Conservation (phyloP, 2,329 filamentous ascomycete genomes). For the Botrytis cinerea region DNA sequence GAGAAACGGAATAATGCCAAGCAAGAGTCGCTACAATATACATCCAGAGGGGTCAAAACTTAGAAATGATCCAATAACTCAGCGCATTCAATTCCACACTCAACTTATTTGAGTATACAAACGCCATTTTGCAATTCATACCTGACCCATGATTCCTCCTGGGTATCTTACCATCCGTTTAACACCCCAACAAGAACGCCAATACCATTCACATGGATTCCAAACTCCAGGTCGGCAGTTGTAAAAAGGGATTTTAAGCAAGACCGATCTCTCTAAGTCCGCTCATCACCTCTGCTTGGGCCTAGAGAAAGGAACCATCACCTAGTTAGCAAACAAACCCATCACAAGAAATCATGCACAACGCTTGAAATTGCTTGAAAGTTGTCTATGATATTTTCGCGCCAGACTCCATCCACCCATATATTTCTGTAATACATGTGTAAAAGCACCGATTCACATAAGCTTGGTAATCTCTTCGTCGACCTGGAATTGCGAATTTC, state of each 20-base stretch:
- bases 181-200: neutral
- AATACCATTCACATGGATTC: neutral
- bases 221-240: neutral
- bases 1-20: neutral
- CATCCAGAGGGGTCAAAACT: neutral
- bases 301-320: conserved; percentile 23
- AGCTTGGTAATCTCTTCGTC: conserved; percentile 44
- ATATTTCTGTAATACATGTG: conserved; percentile 31
- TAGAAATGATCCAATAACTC: neutral
- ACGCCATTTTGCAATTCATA: neutral
- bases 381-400: conserved; percentile 27
- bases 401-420: conserved; percentile 31
- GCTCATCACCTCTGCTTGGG: conserved; percentile 20
- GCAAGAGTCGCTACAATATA: neutral
- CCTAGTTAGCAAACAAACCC: conserved; percentile 23
- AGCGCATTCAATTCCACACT: neutral
- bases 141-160: neutral
- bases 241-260: neutral
- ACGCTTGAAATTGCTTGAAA: conserved; percentile 12
- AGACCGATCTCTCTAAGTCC: conserved; percentile 23
- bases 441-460: conserved; percentile 39
- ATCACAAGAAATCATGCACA: conserved; percentile 15
- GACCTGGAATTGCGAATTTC: conserved; percentile 42
- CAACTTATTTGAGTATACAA: neutral
- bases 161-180: conserved; percentile 12